Conservation (phyloP, 1,284 basidiomycete genomes). For the Laetiporus sulphureus region DNA sequence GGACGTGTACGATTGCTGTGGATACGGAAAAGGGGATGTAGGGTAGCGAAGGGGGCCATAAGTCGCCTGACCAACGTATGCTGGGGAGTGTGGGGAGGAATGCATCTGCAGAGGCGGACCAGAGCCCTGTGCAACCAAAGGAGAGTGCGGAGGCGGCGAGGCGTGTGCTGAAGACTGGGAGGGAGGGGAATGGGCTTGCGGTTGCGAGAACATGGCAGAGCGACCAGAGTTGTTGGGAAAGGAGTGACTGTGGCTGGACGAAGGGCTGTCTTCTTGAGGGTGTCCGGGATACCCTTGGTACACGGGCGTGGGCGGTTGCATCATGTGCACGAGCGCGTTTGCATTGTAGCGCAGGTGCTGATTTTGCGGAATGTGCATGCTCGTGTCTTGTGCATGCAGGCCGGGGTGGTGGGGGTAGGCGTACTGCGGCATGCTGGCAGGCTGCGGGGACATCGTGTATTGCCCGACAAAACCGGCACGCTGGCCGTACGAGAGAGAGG, state of each 20-base stretch:
- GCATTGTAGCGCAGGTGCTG: slow-evolving; percentile 23
- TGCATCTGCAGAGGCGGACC: slow-evolving; percentile 11
- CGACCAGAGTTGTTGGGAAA: slow-evolving; percentile 19
- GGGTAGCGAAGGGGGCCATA: slow-evolving; percentile 38
- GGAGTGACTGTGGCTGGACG: slow-evolving; percentile 20
- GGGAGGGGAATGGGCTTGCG: slow-evolving; percentile 13
- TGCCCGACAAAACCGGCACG: slow-evolving; percentile 34
- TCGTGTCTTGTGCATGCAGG: slow-evolving; percentile 25
- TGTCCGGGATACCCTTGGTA: slow-evolving; percentile 22
- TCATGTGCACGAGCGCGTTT: slow-evolving; percentile 23
- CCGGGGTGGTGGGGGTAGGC: slow-evolving; percentile 31
- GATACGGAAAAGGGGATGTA: slow-evolving; percentile 34
- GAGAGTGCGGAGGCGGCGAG: slow-evolving; percentile 28
- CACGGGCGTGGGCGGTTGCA: slow-evolving; percentile 19
- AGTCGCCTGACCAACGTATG: slow-evolving; percentile 27
- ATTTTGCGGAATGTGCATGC: slow-evolving; percentile 23
- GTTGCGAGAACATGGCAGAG: slow-evolving; percentile 18
- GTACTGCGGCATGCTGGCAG: slow-evolving; percentile 33
- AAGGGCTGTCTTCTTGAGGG: slow-evolving; percentile 27
- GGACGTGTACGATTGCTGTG: slow-evolving; percentile 36
- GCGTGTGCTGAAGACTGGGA: slow-evolving; percentile 19
- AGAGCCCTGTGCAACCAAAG: slow-evolving; percentile 17
- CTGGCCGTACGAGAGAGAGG: slow-evolving; percentile 26
- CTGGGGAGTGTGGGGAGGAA: slow-evolving; percentile 19
- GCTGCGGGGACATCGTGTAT: slow-evolving; percentile 39